These are phyloP conservation scores for Botrytis squamosa DNA, from an alignment of 2,329 filamentous ascomycete species.

Conservation along the genomic window DNA sequence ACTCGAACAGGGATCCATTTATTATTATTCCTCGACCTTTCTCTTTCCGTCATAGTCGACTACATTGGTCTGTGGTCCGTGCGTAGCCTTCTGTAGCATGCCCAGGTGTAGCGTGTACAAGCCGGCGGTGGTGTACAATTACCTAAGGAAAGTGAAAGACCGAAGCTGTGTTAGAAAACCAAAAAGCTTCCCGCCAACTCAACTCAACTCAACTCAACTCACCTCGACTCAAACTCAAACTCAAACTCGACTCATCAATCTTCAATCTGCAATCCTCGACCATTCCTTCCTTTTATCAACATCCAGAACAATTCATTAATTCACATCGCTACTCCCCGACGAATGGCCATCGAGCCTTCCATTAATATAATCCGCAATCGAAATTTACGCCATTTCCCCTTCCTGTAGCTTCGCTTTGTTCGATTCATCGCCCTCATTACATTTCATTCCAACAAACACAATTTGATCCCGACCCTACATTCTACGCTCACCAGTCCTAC, in stretches of 20 bases:
- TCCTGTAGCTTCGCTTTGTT: conserved; percentile 28
- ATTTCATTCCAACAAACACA: conserved; percentile 26
- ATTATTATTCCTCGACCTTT: background rate
- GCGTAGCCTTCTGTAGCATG: background rate
- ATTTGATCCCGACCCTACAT: conserved; percentile 31
- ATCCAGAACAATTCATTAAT: background rate
- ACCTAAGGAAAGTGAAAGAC: conserved; percentile 17
- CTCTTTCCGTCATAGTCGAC: background rate
- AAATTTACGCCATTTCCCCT: conserved; percentile 12
- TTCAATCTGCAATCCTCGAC: conserved; percentile 1
- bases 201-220: background rate
- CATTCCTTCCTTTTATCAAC: conserved; percentile 22
- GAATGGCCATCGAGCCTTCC: conserved; percentile 25
- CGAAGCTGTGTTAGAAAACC: conserved; percentile 18
- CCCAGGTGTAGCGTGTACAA: conserved; percentile 13
- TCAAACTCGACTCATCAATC: background rate
- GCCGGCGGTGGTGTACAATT: conserved; percentile 19
- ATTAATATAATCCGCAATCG: conserved; percentile 11
- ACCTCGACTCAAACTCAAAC: background rate
- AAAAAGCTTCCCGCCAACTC: conserved; percentile 18
- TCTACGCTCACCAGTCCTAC: conserved; percentile 31
- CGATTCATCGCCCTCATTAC: conserved; percentile 32
- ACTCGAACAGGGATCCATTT: background rate
- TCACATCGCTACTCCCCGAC: conserved; percentile 15
- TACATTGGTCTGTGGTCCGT: conserved; percentile 1